These are phyloP conservation scores for Scedosporium apiospermum DNA, from an alignment of 2,329 filamentous ascomycete species.

Conservation along the genomic window DNA sequence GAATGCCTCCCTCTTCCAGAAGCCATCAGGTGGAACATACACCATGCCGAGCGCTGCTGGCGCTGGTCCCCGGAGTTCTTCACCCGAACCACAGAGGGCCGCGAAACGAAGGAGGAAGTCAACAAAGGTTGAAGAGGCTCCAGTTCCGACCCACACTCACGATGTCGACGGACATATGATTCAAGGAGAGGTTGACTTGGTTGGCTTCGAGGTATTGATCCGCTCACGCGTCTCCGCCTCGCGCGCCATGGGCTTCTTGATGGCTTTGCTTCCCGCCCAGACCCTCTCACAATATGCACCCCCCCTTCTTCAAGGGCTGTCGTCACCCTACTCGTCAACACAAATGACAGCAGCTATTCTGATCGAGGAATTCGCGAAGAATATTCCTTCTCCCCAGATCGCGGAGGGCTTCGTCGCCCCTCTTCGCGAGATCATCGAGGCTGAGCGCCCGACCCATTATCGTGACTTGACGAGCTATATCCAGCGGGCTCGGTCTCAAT, in stretches of 20 bases:
- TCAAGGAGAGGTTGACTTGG: conserved; percentile 89
- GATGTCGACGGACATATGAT: conserved; percentile 98
- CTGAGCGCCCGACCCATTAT: conserved; percentile 73
- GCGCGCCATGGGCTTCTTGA: conserved; percentile 74
- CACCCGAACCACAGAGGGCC: conserved; percentile 49
- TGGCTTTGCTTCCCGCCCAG: conserved; percentile 63
- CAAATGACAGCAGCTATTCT: conserved; percentile 77
- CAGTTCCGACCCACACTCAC: conserved; percentile 60
- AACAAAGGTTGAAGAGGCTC: conserved; percentile 66
- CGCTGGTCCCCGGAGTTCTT: conserved; percentile 38
- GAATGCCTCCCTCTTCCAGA: conserved; percentile 82
- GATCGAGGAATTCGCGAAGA: conserved; percentile 78
- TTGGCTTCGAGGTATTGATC: conserved; percentile 80
- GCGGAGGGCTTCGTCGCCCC: conserved; percentile 48
- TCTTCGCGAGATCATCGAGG: conserved; percentile 69
- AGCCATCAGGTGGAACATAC: conserved; percentile 83
- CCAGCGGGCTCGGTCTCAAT: conserved; percentile 83
- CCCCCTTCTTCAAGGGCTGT: conserved; percentile 55
- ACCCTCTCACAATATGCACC: conserved; percentile 55
- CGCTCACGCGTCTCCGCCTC: conserved; percentile 84
- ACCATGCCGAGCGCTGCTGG: conserved; percentile 38
- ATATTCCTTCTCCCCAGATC: conserved; percentile 31
- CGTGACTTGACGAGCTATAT: conserved; percentile 84
- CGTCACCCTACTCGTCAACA: conserved; percentile 70
- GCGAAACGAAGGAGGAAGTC: conserved; percentile 74